Conservation (phyloP, 768 basidiomycete genomes). For the Cyclocybe cylindracea region DNA sequence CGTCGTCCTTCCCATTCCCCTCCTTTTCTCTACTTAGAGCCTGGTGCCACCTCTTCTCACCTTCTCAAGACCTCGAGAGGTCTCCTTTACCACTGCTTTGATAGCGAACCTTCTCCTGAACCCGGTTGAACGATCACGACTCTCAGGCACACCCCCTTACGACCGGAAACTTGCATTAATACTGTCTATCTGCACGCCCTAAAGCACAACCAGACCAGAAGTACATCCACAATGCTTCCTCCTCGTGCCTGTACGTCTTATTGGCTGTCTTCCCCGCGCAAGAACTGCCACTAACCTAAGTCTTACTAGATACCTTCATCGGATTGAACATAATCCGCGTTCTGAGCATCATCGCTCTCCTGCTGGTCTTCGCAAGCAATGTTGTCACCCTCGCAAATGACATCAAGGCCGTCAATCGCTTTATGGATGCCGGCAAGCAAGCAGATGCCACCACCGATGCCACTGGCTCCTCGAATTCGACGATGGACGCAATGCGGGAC, state of each 20-base stretch:
- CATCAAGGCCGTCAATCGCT: conserved; percentile 72
- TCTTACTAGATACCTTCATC: conserved; percentile 58
- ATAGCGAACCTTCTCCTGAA: conserved; percentile 10
- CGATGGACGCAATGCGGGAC: conserved; percentile 36
- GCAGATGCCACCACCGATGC: conserved; percentile 26
- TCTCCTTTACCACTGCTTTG: conserved; percentile 13
- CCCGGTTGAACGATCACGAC: not conserved
- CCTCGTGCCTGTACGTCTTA: conserved; percentile 37
- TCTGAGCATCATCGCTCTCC: conserved; percentile 75
- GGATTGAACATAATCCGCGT: conserved; percentile 77
- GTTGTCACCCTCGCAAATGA: conserved; percentile 75
- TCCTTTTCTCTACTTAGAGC: conserved; percentile 12
- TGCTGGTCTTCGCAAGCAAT: conserved; percentile 81
- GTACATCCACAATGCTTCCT: conserved; percentile 28
- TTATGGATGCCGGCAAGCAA: conserved; percentile 41
- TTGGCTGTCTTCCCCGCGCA: not conserved
- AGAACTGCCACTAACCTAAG: not conserved
- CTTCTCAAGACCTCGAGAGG: conserved; percentile 1
- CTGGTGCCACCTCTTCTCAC: conserved; percentile 13
- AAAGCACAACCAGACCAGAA: not conserved
- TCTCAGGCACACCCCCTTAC: conserved; percentile 1
- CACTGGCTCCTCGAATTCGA: conserved; percentile 22
- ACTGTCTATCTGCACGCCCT: not conserved
- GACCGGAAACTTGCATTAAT: not conserved
- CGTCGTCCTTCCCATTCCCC: conserved; percentile 10